Evolutionary conservation across 805 yeast genomes (phyloP).

Genomic region (Candida patagonica): DNA sequence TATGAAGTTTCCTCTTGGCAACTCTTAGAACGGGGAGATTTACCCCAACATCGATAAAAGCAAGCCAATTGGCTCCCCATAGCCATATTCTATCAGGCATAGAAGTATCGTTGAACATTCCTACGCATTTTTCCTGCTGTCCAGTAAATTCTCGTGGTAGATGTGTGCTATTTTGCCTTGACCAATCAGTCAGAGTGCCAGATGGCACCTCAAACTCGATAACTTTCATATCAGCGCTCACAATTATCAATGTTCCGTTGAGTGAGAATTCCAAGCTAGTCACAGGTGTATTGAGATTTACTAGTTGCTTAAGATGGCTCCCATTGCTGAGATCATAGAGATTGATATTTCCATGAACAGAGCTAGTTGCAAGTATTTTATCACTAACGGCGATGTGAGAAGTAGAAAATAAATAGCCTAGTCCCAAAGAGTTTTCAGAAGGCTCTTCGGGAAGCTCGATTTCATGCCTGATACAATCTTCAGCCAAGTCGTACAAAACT

Average conservation of each 20-base stretch:
- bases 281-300: constrained; percentile 51
- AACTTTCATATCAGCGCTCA: constrained; percentile 66
- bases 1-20: constrained; percentile 34
- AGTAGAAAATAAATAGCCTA: constrained; percentile 43
- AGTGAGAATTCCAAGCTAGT: constrained; percentile 47
- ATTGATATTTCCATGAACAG: constrained; percentile 61
- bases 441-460: constrained; percentile 9
- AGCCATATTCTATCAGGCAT: constrained; percentile 54
- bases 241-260: constrained; percentile 45
- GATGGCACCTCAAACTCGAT: constrained; percentile 48
- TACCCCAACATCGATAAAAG: constrained; percentile 55
- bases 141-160: constrained; percentile 56
- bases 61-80: constrained; percentile 80
- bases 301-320: constrained; percentile 32
- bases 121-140: constrained; percentile 61
- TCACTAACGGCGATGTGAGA: constrained; percentile 42
- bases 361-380: constrained; percentile 45
- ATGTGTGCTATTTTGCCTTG: constrained; percentile 62
- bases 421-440: constrained; percentile 17
- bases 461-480: constrained; percentile 6
- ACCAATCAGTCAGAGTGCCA: constrained; percentile 57
- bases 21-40: constrained; percentile 41
- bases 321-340: constrained; percentile 26
- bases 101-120: constrained; percentile 46
- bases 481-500: constrained; percentile 15